Evolutionary conservation across 179 eudicot species (phyloP).

Genomic region (Silene coronaria): DNA sequence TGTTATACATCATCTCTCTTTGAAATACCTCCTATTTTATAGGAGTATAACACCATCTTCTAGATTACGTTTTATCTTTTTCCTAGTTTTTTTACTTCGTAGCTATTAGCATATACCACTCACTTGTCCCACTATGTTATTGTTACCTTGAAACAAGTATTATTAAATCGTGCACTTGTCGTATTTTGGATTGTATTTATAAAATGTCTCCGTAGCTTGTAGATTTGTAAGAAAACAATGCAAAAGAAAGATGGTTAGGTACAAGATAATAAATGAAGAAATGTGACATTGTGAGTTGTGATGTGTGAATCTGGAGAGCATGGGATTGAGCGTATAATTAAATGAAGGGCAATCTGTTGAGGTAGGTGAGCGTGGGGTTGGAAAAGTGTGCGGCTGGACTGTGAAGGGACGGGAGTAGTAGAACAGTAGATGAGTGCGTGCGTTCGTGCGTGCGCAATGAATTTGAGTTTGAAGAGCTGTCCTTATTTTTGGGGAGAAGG

Average conservation of each 20-base stretch:
- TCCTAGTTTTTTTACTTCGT: too few species aligned
- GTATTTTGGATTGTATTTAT: too few species aligned
- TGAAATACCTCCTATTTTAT: too few species aligned
- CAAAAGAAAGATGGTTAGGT: not conserved
- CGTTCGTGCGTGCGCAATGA: slow-evolving; percentile 31
- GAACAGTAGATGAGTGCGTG: not conserved
- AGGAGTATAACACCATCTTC: too few species aligned
- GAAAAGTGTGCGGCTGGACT: slow-evolving; percentile 23
- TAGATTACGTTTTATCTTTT: too few species aligned
- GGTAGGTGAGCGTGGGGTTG: slow-evolving; percentile 13
- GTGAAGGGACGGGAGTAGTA: not conserved
- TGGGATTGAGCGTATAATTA: not conserved
- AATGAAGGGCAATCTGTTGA: not conserved
- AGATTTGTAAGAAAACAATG: not conserved
- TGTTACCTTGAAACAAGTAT: too few species aligned
- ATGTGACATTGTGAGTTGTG: not conserved
- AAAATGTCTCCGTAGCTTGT: too few species aligned
- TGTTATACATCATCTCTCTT: too few species aligned
- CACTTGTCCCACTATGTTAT: too few species aligned
- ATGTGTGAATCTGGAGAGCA: not conserved
- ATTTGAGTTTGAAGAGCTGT: slow-evolving; percentile 16
- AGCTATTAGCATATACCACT: too few species aligned
- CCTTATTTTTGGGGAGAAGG: slow-evolving; percentile 19
- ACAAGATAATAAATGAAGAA: not conserved
- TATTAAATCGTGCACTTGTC: too few species aligned